Evolutionary conservation across 106 monocot genomes (phyloP), one percentile per base, ranked within the genome.

Genomic region (Ottelia alismoides): DNA sequence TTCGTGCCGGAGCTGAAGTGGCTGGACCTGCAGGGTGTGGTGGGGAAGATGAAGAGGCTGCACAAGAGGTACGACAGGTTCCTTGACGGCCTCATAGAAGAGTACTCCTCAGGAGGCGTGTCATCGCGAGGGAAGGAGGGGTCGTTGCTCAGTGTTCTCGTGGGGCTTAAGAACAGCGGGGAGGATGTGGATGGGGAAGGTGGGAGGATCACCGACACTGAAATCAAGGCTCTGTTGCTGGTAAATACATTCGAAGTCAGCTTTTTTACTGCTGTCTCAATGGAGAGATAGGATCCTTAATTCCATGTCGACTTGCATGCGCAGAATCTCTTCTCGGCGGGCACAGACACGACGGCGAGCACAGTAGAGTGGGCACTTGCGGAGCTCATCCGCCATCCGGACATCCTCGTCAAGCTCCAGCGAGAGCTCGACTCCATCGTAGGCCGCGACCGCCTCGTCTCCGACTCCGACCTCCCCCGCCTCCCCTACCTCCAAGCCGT

Each of bases 1-100:
- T 84, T 74, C 52, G 65, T 90, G 20, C 74, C 66, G 0, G 45
- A 44, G 2, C 20, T 84, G n/a, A 45, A 26, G 14, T 75, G 74
- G 74, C 28, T 84, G 24, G 84, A 90, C 30, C 48, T 58, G 5
- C 64, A 78, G 49, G 72, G 81, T 0, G 61, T 78, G n/a, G 75
- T 75, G 49, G 30, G 52, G 9, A 67, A 61, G 72, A 78, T 77
- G 32, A 25, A 10, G 23, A 11, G 52, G 44, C 0, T 30, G 2
- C 9, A 76, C 70, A 29, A n/a, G n/a, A 28, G 76, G 22, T 19
- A 77, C 22, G 65, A 60, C 31, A 61, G 73, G 27, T 12, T 82
- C 27, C 23, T 82, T 0, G 27, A 25, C 47, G 81, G 27, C 72
- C 80, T 16, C 61, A 82, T 72, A 78, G 80, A 59, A 67, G 28